Evolutionary conservation across 768 basidiomycete species (phyloP).

Genomic region (Rhizopogon vesiculosus): DNA sequence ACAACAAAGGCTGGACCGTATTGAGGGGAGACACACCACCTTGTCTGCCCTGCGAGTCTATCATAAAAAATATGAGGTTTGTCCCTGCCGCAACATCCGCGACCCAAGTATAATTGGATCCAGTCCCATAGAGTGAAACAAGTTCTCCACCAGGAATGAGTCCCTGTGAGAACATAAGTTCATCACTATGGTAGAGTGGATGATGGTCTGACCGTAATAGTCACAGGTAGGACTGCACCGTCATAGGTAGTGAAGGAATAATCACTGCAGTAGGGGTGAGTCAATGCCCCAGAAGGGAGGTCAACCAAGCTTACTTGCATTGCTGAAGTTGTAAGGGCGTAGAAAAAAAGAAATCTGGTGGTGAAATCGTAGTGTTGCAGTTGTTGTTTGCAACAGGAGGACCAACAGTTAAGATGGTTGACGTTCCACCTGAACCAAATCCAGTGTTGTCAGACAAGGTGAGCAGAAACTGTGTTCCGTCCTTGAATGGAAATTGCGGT

Average conservation of each 20-base stretch:
- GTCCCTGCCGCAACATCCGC: constrained; percentile 57
- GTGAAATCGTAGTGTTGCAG: constrained; percentile 48
- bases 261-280: constrained; percentile 27
- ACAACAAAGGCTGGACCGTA: constrained; percentile 43
- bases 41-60: constrained; percentile 41
- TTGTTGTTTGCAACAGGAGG: constrained; percentile 30
- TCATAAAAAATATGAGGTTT: constrained; percentile 51
- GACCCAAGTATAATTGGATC: constrained; percentile 43
- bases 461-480: constrained; percentile 40
- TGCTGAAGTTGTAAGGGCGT: constrained; percentile 51
- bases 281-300: constrained; percentile 3
- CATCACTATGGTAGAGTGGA: not conserved
- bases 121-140: constrained; percentile 33
- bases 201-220: constrained; percentile 38
- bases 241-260: constrained; percentile 41
- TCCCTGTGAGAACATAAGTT: constrained; percentile 32
- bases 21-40: constrained; percentile 57
- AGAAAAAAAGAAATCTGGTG: constrained; percentile 41
- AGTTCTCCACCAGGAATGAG: constrained; percentile 59
- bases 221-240: constrained; percentile 48
- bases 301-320: constrained; percentile 43
- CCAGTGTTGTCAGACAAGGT: constrained; percentile 72
- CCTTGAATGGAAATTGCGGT: constrained; percentile 36
- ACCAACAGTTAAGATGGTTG: constrained; percentile 44
- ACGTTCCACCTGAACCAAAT: constrained; percentile 61